These are phyloP conservation scores for Metschnikowia corniflorae DNA, from an alignment of 805 yeast species.

Conservation along the genomic window DNA sequence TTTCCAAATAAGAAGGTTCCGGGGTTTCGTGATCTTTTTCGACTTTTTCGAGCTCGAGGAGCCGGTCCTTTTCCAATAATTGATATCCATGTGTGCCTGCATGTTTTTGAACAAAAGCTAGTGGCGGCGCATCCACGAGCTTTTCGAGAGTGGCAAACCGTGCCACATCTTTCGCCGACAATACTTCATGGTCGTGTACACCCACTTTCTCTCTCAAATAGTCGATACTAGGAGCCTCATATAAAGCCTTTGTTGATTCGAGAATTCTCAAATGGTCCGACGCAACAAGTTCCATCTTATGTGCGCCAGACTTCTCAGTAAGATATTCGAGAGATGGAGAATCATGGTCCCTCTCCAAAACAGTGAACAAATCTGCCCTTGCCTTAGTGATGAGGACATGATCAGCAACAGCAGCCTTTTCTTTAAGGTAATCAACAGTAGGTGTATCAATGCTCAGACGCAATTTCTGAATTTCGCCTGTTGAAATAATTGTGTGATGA, in stretches of 20 bases:
- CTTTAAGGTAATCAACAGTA: constrained; percentile 14
- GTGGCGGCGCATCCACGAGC: constrained; percentile 12
- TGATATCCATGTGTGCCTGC: constrained; percentile 25
- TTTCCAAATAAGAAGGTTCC: constrained; percentile 4
- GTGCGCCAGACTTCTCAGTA: background rate
- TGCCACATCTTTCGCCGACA: constrained; percentile 6
- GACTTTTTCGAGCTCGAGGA: constrained; percentile 2
- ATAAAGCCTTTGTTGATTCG: constrained; percentile 1
- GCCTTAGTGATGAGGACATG: constrained; percentile 8
- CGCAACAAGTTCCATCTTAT: constrained; percentile 4
- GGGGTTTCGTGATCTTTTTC: constrained; percentile 8
- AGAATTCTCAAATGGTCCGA: constrained; percentile 2
- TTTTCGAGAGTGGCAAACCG: constrained; percentile 3
- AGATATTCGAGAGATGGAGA: constrained; percentile 9
- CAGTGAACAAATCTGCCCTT: constrained; percentile 3
- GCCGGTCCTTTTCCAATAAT: constrained; percentile 14
- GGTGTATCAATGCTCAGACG: constrained; percentile 3
- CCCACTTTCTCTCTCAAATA: constrained; percentile 11
- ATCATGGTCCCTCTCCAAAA: constrained; percentile 3
- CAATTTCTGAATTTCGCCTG: constrained; percentile 8
- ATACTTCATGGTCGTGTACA: constrained; percentile 1
- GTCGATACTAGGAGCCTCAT: constrained; percentile 9
- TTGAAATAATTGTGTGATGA: constrained; percentile 1
- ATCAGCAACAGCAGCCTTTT: constrained; percentile 6
- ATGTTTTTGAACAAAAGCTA: constrained; percentile 20